Evolutionary conservation across 2,329 filamentous ascomycete genomes (phyloP), one percentile per base, ranked within the genome.

Genomic region (Fusarium nisikadoi): DNA sequence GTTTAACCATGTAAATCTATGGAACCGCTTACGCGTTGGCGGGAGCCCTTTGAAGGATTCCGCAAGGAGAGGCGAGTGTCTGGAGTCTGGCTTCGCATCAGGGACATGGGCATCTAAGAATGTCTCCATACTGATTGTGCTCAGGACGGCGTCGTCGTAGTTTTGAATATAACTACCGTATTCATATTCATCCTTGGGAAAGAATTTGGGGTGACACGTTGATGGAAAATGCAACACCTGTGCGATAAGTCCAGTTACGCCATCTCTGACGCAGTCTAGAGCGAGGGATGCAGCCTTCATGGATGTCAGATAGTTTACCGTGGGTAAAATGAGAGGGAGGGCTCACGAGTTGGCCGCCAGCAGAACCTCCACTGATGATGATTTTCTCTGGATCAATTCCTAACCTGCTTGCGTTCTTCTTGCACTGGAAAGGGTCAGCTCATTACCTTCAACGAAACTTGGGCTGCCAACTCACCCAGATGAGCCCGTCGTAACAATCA

Each of bases 121-220:
- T 1, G 43, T 25, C 25, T 77, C 76, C 47, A 75, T 59, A 1
- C 23, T 31, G 9, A 56, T 11, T 8, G 55, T 25, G 16, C 55
- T 56, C 1, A 77, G 61, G 6, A 76, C 60, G 3, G 33, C 20
- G 3, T 57, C 60, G 6, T 75, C 47, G 1, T n/a, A 2, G 16
- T 77, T 77, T 8, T 77, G 75, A 2, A 75, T 29, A 20, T 64
- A 75, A 17, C 75, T 77, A 1, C 70, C 74, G 45, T 70, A 72
- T n/a, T 77, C 75, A 13, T 75, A 72, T 25, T 70, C 75, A 4
- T 75, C 62, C 6, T 2, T 55, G 0, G 74, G 75, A 27, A 76
- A 77, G 49, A 72, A 62, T 11, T 74, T 76, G 12, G 74, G 75
- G 19, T 77, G 75, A n/a, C 75, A 77, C 9, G 53, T 33, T 8